Evolutionary conservation across 352 stramenopile species (phyloP), one percentile per base, ranked within the genome.

Genomic region (Pythium utonaiense): DNA sequence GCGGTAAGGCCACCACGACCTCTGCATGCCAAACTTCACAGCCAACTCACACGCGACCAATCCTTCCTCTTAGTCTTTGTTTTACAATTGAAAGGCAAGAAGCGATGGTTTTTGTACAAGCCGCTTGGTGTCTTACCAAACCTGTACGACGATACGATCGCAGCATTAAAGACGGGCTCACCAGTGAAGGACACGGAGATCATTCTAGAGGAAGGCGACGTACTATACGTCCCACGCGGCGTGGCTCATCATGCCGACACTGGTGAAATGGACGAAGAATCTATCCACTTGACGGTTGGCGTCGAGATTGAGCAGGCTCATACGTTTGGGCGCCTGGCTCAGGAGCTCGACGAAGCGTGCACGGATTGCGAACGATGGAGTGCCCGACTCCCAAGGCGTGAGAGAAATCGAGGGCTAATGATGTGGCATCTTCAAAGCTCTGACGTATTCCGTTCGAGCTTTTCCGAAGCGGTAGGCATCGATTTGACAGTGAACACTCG

Each of bases 271-370:
- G 13, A 49, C 9, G 59, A 72, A 13, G 62, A 64, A 48, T 74
- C 70, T n/a, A 60, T 74, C 24, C 70, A 77, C 40, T 21, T 77
- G 21, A 77, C 70, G 2, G 61, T 77, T n/a, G 66, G 70, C 38
- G 53, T 77, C 7, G 70, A 77, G 19, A 57, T 77, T n/a, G 70
- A 77, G 12, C 27, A 42, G 21, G 28, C 47, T 2, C 53, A 66
- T 16, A 67, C 70, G 5, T 67, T 65, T 22, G 24, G 42, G n/a
- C 38, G 53, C 13, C 21, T 70, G 12, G 1, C 51, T 4, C 42
- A 53, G 19, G 36, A 57, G 42, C 31, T 59, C 1, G 21, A 60
- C 30, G 47, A 51, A 21, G 0, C 7, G 6, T 31, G 12, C 3
- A 16, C 19, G 2, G 36, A 21, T 5, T 31, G 10, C 36, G n/a